Base-by-base conservation (phyloP, 768 basidiomycete species). In the Fomitopsis serialis region DNA sequence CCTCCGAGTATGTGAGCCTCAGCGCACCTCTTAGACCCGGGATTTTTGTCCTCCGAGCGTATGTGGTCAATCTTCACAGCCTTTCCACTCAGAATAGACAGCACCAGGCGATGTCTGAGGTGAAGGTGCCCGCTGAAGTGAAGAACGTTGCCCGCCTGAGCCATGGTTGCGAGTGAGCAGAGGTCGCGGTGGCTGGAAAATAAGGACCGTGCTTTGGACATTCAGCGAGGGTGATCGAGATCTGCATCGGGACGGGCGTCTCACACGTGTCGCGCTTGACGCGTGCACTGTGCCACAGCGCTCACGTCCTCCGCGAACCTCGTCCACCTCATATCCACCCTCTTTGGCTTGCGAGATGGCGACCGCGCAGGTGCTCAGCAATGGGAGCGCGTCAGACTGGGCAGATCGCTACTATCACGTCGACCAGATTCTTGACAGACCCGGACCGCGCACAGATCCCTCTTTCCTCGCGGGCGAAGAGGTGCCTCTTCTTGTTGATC, bases 21-120 rank as follows among this genome's bases (percentile, higher is more conserved):
- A 34, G 53, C 72, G 44, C 53, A 92, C 92, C 92, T 79, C 84
- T 74, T n/a, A 99, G 71, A 67, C 97, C n/a, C 97, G 23, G 96
- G 95, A 67, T 98, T 89, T 63, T 93, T 93, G 70, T 98, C 94
- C 29, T 92, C 84, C 0, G 90, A 74, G 24, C 97, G 84, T 54
- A 99, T 97, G 59, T 82, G 85, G 63, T 93, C 86, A 37, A 98
- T 88, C 52, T 83, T 79, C 3, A 96, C 80, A 40, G 86, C 73
- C 61, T 88, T 90, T 48, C 95, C 92, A 46, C 91, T 93, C 35
- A 98, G 77, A 19, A 98, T 78, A 0, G 91, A 90, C n/a, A 98
- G 77, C 0, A 94, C 87, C 3, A 98, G 74, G 25, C 95, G 85
- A 56, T 87, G 82, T 19, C 96, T 79, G 27, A 99, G 74, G 71